These are phyloP conservation scores for Trichaptum fuscoviolaceum DNA, from an alignment of 768 basidiomycete species.

Conservation along the genomic window DNA sequence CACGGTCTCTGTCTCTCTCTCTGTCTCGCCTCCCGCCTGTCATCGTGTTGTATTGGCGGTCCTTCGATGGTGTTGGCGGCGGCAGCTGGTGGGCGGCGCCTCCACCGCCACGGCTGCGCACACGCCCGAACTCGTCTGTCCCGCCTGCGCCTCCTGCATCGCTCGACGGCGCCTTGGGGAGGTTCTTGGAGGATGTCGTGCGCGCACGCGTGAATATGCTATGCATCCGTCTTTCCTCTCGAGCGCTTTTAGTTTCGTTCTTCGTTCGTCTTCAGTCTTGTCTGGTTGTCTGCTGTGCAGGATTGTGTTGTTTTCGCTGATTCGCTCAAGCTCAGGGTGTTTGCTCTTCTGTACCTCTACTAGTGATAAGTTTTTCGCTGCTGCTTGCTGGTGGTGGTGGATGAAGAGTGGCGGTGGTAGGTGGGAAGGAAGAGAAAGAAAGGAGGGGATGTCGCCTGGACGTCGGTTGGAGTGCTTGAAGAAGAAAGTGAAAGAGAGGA, in stretches of 20 bases:
- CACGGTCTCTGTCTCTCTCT: no score
- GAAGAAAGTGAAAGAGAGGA: constrained; percentile 7
- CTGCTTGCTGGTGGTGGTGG: no score
- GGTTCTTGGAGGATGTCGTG: constrained; percentile 46
- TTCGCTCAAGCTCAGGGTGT: no score
- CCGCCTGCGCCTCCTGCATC: constrained; percentile 17
- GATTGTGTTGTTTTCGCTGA: no score
- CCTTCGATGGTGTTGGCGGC: constrained; percentile 15
- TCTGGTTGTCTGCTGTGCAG: no score
- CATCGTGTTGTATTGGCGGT: constrained; percentile 20
- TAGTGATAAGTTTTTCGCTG: no score
- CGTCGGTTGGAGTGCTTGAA: neutral
- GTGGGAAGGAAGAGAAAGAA: neutral
- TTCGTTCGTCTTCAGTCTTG: no score
- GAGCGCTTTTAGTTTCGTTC: no score
- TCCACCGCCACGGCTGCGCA: constrained; percentile 39
- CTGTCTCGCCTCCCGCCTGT: constrained; percentile 32
- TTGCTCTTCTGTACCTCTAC: no score
- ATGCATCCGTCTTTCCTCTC: constrained; percentile 41
- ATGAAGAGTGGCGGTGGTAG: neutral
- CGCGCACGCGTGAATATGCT: constrained; percentile 69
- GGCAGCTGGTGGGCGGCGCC: constrained; percentile 20
- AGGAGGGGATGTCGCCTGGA: neutral
- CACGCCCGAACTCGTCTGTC: constrained; percentile 65
- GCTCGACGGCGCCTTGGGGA: constrained; percentile 11